Conservation (phyloP, 2,329 filamentous ascomycete genomes). For the Emericellopsis cladophorae region DNA sequence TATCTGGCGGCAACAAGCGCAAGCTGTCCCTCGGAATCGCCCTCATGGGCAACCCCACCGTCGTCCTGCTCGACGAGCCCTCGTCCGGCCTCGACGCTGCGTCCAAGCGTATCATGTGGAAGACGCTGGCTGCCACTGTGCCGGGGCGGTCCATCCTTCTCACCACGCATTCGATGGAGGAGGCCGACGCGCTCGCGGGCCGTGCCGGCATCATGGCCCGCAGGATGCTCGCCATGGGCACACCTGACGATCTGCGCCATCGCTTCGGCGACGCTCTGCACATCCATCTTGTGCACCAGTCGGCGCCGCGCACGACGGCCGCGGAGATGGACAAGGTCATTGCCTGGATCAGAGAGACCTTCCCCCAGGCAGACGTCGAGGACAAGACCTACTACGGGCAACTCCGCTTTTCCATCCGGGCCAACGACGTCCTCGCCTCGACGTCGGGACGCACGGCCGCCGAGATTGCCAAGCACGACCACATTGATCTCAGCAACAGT, state of each 20-base stretch:
- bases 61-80: conserved; percentile 81
- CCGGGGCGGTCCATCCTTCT: conserved; percentile 72
- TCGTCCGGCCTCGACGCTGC: conserved; percentile 82
- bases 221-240: conserved; percentile 76
- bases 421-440: conserved; percentile 20
- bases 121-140: conserved; percentile 61
- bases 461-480: conserved; percentile 7
- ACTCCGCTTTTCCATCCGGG: conserved; percentile 68
- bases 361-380: conserved; percentile 57
- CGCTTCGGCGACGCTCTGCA: conserved; percentile 70
- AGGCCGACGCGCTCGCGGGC: conserved; percentile 77
- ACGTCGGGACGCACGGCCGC: conserved; percentile 9
- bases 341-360: conserved; percentile 47
- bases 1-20: conserved; percentile 88
- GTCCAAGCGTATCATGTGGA: conserved; percentile 89
- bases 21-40: conserved; percentile 84
- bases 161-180: conserved; percentile 92
- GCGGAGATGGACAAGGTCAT: conserved; percentile 56
- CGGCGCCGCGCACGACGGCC: conserved; percentile 59
- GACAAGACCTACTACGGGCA: conserved; percentile 73
- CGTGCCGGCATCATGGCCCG: conserved; percentile 77
- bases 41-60: conserved; percentile 80
- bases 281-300: conserved; percentile 66
- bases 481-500: conserved; percentile 20
- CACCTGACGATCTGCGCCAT: conserved; percentile 56